phyloP scores from a whole-genome alignment of 2,329 filamentous ascomycete genomes.

The Tympanopsis confertula region DNA sequence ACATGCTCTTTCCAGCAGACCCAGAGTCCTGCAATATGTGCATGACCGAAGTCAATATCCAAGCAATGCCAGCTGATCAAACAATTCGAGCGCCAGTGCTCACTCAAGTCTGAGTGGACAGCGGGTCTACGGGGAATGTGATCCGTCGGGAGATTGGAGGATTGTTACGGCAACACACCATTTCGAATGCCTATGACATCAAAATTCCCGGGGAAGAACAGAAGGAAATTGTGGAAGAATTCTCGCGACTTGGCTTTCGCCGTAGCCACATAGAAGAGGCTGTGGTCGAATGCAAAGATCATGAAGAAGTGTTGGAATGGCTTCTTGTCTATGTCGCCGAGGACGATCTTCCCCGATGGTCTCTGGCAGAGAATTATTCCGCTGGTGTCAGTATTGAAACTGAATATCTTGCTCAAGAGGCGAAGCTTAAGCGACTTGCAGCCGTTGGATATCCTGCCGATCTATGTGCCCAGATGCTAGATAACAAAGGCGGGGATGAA shows the following conservation, averaged over 20 bases:
- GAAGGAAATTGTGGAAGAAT: slow-evolving; percentile 39
- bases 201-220: slow-evolving; percentile 32
- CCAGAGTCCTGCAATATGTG: no score
- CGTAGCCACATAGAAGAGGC: slow-evolving; percentile 60
- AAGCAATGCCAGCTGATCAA: no score
- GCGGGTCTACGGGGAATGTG: slow-evolving; percentile 46
- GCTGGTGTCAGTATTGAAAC: slow-evolving; percentile 59
- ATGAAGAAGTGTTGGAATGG: slow-evolving; percentile 63
- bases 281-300: slow-evolving; percentile 52
- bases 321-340: slow-evolving; percentile 65
- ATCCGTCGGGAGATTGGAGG: slow-evolving; percentile 50
- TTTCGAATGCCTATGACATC: slow-evolving; percentile 55
- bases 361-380: slow-evolving; percentile 58
- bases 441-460: slow-evolving; percentile 54
- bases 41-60: no score
- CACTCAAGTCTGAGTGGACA: no score
- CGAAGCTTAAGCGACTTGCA: slow-evolving; percentile 52
- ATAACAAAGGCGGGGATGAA: slow-evolving; percentile 45
- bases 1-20: no score
- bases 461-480: slow-evolving; percentile 50
- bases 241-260: slow-evolving; percentile 51
- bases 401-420: slow-evolving; percentile 51
- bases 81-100: no score
- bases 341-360: slow-evolving; percentile 60
- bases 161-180: slow-evolving; percentile 45